These are phyloP conservation scores for Helotiales sp. DNA, from an alignment of 2,329 filamentous ascomycete genomes.

Conservation along the genomic window DNA sequence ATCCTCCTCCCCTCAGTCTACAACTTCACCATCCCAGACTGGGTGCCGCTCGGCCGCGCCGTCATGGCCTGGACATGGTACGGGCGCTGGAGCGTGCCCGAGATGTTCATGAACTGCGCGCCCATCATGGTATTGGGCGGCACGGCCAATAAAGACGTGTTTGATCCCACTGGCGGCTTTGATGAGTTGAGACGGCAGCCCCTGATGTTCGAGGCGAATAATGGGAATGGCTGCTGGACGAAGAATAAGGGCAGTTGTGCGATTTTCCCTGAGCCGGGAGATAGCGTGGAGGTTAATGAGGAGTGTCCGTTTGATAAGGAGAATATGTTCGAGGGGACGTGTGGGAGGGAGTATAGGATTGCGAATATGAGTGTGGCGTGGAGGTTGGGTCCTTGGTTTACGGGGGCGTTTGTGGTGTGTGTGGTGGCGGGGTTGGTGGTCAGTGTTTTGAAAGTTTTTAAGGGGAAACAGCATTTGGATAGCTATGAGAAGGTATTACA, in stretches of 20 bases:
- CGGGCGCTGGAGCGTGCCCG: neutral
- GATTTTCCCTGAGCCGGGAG: neutral
- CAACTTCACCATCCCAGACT: neutral
- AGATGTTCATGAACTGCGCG: constrained; percentile 1
- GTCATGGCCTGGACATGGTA: neutral
- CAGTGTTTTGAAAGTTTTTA: neutral
- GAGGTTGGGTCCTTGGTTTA: neutral
- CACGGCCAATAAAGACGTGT: neutral
- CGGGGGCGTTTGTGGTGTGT: neutral
- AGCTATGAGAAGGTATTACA: neutral
- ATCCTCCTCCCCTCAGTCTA: neutral
- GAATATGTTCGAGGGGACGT: neutral
- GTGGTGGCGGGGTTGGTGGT: neutral
- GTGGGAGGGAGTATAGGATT: no score
- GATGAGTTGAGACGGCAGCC: neutral
- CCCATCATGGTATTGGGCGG: neutral
- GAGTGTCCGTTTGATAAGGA: neutral
- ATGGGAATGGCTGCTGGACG: neutral
- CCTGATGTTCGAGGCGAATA: neutral
- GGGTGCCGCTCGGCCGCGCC: neutral
- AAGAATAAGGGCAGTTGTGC: neutral
- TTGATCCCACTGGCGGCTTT: neutral
- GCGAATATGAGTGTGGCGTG: no score
- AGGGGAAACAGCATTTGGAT: neutral
- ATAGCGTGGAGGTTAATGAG: neutral